Evolutionary conservation across 1,284 basidiomycete species (phyloP), one percentile per base, ranked within the genome.

Genomic region (Xerocomus amazonicus): DNA sequence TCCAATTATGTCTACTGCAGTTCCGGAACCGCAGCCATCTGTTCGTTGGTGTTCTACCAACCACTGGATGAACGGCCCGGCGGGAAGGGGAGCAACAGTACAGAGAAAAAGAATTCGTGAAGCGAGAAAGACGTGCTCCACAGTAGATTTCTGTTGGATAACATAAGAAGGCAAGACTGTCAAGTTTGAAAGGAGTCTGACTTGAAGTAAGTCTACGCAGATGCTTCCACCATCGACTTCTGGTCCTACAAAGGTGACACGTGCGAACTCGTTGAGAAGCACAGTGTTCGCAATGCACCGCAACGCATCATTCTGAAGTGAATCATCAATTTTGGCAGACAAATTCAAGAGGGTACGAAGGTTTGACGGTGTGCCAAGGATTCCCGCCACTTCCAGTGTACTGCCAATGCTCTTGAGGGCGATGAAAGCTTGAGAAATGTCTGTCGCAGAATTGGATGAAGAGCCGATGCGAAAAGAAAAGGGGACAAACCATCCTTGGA

Each of bases 351-450:
- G 69, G 19, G 71, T 68, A 6, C 74, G 76, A 47, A 87, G 71
- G 59, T 81, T 84, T 14, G 70, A 57, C 4, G 76, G 57, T 3
- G 70, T 73, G 9, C 81, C 77, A 23, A 94, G 74, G 38, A 82
- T 71, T 47, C 75, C 70, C 9, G 91, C 90, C 12, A 86, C 88
- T 6, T 80, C 71, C 0, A 80, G 81, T 50, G 84, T 79, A 59
- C 86, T 83, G 17, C 87, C 88, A 3, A 94, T 74, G 3, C 77
- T 80, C 69, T 94, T 93, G 54, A 93, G 64, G 0, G 87, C 82
- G 32, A 80, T 71, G 2, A 94, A 71, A 14, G 87, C 89, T 27
- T 71, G 74, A 1, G 77, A 70, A 32, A 78, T 76, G 63, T 89
- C 88, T 81, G 52, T 36, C 56, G 29, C n/a, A 23, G 37, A 39